Percentiles rank a stretch among this genome's conserved stretches.
These are phyloP conservation scores for Speleostelium caveatum DNA, from an alignment of 78 protist genomes.

Conservation along the genomic window DNA sequence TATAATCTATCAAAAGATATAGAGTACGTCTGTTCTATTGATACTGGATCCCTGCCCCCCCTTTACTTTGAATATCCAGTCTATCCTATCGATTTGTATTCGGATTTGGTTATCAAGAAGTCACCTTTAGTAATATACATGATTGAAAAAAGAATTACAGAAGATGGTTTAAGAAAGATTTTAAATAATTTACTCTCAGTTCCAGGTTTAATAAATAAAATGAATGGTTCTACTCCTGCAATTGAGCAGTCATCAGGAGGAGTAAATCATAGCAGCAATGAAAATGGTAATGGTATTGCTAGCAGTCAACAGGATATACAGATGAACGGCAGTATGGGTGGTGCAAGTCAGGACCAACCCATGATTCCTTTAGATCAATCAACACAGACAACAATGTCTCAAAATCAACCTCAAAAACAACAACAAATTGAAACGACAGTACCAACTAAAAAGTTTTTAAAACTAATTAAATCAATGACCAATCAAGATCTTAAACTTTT, in stretches of 20 bases:
- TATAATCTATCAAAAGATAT: constrained; percentile 26
- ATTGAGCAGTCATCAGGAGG: not conserved
- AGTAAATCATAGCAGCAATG: not conserved
- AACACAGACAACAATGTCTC: not conserved
- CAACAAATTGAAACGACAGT: constrained; percentile 31
- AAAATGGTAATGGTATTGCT: not conserved
- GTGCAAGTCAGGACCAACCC: too few relatives aligned
- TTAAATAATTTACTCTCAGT: constrained; percentile 17
- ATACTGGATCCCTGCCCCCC: constrained; percentile 62
- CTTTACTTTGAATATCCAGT: constrained; percentile 21
- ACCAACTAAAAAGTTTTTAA: constrained; percentile 74
- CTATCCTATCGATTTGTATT: constrained; percentile 41
- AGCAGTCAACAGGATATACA: not conserved
- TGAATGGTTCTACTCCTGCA: not conserved
- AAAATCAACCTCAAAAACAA: not conserved
- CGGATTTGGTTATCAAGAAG: constrained; percentile 28
- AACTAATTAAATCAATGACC: constrained; percentile 70
- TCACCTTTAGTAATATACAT: constrained; percentile 69
- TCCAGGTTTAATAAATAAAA: too few relatives aligned
- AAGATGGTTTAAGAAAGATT: constrained; percentile 72
- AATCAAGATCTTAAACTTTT: constrained; percentile 73
- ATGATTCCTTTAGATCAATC: not conserved
- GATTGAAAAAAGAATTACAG: constrained; percentile 66
- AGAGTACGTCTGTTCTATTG: constrained; percentile 42
- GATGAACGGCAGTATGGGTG: too few relatives aligned